Conservation (phyloP, 352 stramenopile species). For the Thalassiosira ordinaria region DNA sequence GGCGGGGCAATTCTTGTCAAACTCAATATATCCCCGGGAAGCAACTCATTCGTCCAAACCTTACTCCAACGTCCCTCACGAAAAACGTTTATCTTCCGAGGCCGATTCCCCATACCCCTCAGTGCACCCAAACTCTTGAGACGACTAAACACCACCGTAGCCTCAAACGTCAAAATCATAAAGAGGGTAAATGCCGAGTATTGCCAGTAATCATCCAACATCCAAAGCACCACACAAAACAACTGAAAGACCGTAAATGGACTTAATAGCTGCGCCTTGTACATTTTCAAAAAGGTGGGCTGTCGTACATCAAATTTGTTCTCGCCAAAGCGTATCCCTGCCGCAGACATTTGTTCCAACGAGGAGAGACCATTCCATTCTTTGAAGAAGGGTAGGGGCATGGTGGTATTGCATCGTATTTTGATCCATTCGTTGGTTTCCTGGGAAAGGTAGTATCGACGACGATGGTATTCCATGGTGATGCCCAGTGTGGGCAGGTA, state of each 20-base stretch:
- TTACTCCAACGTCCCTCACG: constrained; percentile 89
- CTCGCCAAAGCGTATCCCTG: constrained; percentile 87
- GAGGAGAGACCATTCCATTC: constrained; percentile 67
- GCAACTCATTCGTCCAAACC: constrained; percentile 88
- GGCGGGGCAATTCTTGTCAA: constrained; percentile 86
- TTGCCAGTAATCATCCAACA: constrained; percentile 98
- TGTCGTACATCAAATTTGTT: constrained; percentile 97
- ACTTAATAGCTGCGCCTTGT: constrained; percentile 96
- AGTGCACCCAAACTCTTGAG: constrained; percentile 96
- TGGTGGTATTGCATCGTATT: constrained; percentile 73
- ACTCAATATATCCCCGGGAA: constrained; percentile 94
- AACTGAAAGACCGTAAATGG: constrained; percentile 98
- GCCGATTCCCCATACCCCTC: constrained; percentile 91
- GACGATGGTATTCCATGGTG: constrained; percentile 83
- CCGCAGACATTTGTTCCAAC: constrained; percentile 56
- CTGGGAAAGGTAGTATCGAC: constrained; percentile 72
- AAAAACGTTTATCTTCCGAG: constrained; percentile 91
- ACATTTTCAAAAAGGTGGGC: constrained; percentile 96
- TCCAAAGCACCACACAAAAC: constrained; percentile 97
- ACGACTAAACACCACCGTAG: constrained; percentile 93
- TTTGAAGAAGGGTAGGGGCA: constrained; percentile 66
- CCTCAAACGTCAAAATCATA: constrained; percentile 98
- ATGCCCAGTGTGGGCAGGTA: constrained; percentile 77
- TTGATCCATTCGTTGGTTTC: constrained; percentile 68
- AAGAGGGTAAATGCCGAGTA: constrained; percentile 97